Conservation (phyloP, 352 stramenopile genomes). For the Phytophthora vignae region DNA sequence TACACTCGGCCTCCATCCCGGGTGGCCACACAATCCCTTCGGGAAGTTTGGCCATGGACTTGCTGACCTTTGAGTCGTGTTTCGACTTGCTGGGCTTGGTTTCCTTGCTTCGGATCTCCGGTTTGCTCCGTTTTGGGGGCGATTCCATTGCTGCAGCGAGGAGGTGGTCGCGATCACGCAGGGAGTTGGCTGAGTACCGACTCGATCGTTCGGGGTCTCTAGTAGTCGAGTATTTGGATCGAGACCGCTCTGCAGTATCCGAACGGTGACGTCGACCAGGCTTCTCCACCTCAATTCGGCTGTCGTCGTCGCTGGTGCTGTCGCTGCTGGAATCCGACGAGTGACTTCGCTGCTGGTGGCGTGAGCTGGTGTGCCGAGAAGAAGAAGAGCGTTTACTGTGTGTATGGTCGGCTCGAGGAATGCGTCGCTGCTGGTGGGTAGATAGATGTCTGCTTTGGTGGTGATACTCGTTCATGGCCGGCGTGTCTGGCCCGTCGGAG, state of each 20-base stretch:
- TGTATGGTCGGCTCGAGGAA: background rate
- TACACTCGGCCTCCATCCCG: constrained; percentile 53
- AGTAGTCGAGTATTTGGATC: background rate
- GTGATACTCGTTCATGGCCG: constrained; percentile 2
- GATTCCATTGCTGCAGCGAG: constrained; percentile 6
- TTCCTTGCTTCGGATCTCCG: background rate
- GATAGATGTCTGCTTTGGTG: background rate
- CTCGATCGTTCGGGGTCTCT: constrained; percentile 1
- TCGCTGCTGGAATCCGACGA: constrained; percentile 9
- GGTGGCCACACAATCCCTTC: constrained; percentile 56
- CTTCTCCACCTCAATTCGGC: background rate
- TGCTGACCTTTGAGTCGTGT: background rate
- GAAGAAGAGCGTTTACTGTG: background rate
- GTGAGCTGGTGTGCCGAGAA: background rate
- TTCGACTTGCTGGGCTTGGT: background rate
- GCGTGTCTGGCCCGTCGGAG: constrained; percentile 22
- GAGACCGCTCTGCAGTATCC: background rate
- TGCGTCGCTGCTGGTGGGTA: background rate
- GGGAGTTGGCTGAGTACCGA: constrained; percentile 1
- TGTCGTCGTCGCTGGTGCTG: constrained; percentile 4
- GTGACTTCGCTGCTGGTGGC: constrained; percentile 2
- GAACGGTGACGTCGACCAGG: background rate
- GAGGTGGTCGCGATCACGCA: background rate
- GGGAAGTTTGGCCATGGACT: constrained; percentile 7
- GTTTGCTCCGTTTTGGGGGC: constrained; percentile 10